A percentile compares a stretch with the other conserved stretches of the same genome.
phyloP scores from a whole-genome alignment of 305 asterid species.

The Rubia tinctorum region DNA sequence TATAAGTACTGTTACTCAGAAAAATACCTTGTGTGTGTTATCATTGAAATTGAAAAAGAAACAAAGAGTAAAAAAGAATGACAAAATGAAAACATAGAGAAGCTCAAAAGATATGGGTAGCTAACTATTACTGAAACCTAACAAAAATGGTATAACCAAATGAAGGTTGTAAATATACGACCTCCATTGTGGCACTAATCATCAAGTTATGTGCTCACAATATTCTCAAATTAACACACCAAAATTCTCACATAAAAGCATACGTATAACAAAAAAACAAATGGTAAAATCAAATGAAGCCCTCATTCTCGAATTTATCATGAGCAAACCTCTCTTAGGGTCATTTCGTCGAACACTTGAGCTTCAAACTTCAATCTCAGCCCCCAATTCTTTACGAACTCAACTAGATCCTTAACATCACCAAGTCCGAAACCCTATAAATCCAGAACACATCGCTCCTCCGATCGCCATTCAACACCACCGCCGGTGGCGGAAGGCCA shows the following conservation, averaged over 20 bases:
- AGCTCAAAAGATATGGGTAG: no score
- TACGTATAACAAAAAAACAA: background rate
- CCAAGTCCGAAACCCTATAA: no score
- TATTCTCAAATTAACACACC: background rate
- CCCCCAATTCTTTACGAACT: no score
- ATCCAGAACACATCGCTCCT: constrained; percentile 25
- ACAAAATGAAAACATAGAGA: no score
- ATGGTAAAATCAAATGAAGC: constrained; percentile 5
- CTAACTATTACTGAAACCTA: background rate
- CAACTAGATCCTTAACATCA: no score
- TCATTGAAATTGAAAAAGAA: no score
- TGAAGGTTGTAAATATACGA: background rate
- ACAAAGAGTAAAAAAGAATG: no score
- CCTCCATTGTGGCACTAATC: background rate
- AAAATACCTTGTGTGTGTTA: no score
- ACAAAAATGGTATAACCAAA: background rate
- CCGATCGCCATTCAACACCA: constrained; percentile 8
- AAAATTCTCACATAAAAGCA: background rate
- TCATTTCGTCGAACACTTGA: no score
- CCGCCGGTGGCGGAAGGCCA: constrained; percentile 3
- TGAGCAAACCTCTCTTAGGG: no score
- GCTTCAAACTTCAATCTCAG: no score
- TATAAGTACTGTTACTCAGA: no score
- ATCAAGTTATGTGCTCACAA: background rate
- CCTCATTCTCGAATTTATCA: background rate